Percentiles rank a stretch among this genome's conserved stretches.
Conservation (phyloP, 2,329 filamentous ascomycete genomes). For the Colletotrichum sp. region DNA sequence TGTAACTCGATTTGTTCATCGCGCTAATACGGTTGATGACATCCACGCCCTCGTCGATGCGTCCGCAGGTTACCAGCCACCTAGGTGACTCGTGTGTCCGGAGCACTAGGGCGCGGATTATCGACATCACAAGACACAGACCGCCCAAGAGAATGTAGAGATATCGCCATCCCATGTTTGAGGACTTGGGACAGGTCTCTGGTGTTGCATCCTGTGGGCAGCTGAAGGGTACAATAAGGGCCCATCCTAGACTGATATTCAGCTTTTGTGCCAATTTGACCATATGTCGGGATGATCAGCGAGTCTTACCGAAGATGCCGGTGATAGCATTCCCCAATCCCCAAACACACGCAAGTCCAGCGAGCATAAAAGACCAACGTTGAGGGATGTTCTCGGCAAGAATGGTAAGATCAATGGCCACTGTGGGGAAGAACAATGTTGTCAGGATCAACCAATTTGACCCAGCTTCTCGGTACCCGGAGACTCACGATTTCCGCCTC, state of each 20-base stretch:
- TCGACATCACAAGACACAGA: neutral
- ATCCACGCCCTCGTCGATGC: neutral
- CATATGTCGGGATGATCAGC: neutral
- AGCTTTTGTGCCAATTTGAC: neutral
- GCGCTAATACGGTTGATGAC: neutral
- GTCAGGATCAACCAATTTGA: neutral
- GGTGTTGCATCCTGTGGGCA: neutral
- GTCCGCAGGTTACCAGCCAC: neutral
- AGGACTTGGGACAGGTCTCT: neutral
- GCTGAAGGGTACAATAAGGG: neutral
- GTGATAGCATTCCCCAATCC: neutral
- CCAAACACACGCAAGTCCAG: neutral
- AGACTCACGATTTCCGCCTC: neutral
- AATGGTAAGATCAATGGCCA: neutral
- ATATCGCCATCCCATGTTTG: neutral
- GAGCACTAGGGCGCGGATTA: neutral
- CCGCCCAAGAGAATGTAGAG: neutral
- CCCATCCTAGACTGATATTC: neutral
- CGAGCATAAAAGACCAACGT: neutral
- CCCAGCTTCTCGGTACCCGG: accelerated
- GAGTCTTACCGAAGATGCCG: neutral
- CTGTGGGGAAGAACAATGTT: neutral
- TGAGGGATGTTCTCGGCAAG: neutral
- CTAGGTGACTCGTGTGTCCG: neutral
- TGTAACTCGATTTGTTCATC: neutral